Percentiles rank a stretch among this genome's conserved stretches.
Evolutionary conservation across 1,139 yeast species (phyloP).

Genomic region (Sporopachydermia cereana): DNA sequence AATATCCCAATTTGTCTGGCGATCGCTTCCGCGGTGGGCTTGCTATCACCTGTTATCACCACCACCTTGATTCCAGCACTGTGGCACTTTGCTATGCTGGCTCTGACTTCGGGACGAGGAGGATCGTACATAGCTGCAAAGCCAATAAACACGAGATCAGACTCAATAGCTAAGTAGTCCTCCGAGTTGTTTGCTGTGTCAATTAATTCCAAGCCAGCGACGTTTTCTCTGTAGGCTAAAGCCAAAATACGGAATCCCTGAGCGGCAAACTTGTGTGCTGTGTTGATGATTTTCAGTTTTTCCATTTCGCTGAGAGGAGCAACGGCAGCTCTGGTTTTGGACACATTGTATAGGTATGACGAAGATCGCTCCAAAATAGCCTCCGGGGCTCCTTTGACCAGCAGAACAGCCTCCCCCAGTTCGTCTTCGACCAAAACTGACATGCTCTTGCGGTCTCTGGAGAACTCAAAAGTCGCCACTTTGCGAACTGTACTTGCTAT

Average conservation of each 20-base stretch:
- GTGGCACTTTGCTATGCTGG: slow-evolving; percentile 34
- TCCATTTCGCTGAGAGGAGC: slow-evolving; percentile 16
- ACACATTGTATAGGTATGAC: slow-evolving; percentile 23
- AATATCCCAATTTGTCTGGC: slow-evolving; percentile 41
- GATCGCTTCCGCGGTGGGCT: slow-evolving; percentile 41
- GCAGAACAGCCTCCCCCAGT: slow-evolving; percentile 17
- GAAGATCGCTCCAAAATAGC: slow-evolving; percentile 31
- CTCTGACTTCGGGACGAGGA: slow-evolving; percentile 39
- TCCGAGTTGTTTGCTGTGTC: slow-evolving; percentile 15
- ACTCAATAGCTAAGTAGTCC: slow-evolving; percentile 22
- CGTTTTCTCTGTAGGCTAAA: slow-evolving; percentile 23
- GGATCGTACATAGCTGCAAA: slow-evolving; percentile 43
- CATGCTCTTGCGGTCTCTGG: slow-evolving; percentile 40
- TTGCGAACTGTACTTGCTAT: slow-evolving; percentile 12
- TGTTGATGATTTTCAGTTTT: slow-evolving; percentile 20
- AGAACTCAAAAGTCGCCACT: slow-evolving; percentile 22
- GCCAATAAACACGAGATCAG: slow-evolving; percentile 32
- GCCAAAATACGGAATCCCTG: slow-evolving; percentile 38
- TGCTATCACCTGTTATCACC: slow-evolving; percentile 45
- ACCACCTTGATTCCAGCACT: slow-evolving; percentile 42
- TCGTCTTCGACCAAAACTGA: slow-evolving; percentile 29
- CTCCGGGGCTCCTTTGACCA: slow-evolving; percentile 46
- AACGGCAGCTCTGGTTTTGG: slow-evolving; percentile 20
- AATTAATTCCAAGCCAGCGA: slow-evolving; percentile 7
- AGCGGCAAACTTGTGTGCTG: slow-evolving; percentile 28